Percentiles rank a stretch among this genome's conserved stretches.
Evolutionary conservation across 352 stramenopile genomes (phyloP).

Genomic region (Pythium sp.): DNA sequence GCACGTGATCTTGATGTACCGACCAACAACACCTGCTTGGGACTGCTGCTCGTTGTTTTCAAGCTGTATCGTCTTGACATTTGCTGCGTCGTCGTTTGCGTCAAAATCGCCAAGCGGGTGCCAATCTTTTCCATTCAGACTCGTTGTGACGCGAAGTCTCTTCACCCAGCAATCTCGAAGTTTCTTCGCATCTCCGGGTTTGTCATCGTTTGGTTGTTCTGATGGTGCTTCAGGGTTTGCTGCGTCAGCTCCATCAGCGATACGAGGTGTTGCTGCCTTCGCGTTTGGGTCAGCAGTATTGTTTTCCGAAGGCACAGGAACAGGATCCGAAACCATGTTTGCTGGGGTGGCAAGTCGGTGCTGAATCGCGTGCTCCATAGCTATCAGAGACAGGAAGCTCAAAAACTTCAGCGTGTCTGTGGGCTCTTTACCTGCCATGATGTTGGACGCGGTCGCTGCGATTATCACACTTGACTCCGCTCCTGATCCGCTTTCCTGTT

Average conservation of each 20-base stretch:
- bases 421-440: constrained; percentile 73
- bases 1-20: constrained; percentile 63
- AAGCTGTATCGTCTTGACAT: constrained; percentile 34
- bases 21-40: constrained; percentile 25
- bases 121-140: constrained; percentile 66
- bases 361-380: constrained; percentile 50
- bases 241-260: not conserved
- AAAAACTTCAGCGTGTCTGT: constrained; percentile 77
- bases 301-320: not conserved
- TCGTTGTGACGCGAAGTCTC: constrained; percentile 53
- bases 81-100: constrained; percentile 40
- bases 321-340: not conserved
- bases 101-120: constrained; percentile 55
- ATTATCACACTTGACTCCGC: constrained; percentile 36
- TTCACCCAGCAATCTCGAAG: constrained; percentile 55
- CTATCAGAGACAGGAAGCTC: constrained; percentile 55
- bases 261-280: not conserved
- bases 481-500: constrained; percentile 19
- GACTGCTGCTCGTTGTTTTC: constrained; percentile 15
- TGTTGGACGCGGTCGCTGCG: constrained; percentile 72
- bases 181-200: not conserved
- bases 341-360: constrained; percentile 16
- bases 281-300: not conserved
- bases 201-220: not conserved
- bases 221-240: not conserved